Evolutionary conservation across 1,139 yeast genomes (phyloP).

Genomic region (Williopsis jadinii): DNA sequence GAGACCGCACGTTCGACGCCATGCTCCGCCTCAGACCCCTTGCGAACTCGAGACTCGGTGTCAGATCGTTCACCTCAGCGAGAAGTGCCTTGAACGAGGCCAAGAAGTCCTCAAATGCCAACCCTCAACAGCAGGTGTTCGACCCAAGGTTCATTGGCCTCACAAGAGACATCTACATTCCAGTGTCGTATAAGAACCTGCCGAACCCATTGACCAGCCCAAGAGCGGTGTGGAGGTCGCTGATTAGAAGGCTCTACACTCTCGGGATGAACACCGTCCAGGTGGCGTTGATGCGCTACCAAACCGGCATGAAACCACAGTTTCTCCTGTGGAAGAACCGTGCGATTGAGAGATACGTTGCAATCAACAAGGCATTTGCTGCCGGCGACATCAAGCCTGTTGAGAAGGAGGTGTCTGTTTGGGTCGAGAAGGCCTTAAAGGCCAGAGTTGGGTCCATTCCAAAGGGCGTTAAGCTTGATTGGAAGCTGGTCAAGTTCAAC

Average conservation of each 20-base stretch:
- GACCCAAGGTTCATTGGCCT: slow-evolving; percentile 38
- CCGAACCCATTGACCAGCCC: slow-evolving; percentile 40
- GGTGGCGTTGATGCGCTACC: slow-evolving; percentile 56
- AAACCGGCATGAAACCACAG: slow-evolving; percentile 56
- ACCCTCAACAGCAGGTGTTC: slow-evolving; percentile 22
- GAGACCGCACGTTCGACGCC: too few species aligned
- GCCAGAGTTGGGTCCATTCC: slow-evolving; percentile 53
- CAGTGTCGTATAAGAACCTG: slow-evolving; percentile 37
- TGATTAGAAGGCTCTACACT: slow-evolving; percentile 43
- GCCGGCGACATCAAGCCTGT: slow-evolving; percentile 36
- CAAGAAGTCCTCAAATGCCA: background rate
- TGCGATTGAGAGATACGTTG: slow-evolving; percentile 59
- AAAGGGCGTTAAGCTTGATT: slow-evolving; percentile 47
- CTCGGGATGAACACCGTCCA: slow-evolving; percentile 58
- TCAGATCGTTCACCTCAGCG: background rate
- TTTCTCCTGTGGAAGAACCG: slow-evolving; percentile 68
- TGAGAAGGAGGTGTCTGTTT: slow-evolving; percentile 42
- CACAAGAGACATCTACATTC: slow-evolving; percentile 41
- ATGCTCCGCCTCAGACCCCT: too few species aligned
- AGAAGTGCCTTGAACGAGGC: background rate
- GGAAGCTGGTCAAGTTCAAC: slow-evolving; percentile 72
- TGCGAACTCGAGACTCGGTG: background rate
- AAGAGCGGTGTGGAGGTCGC: slow-evolving; percentile 29
- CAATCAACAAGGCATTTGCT: slow-evolving; percentile 66
- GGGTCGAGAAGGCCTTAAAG: slow-evolving; percentile 54